Evolutionary conservation across 1,284 basidiomycete species (phyloP), one percentile per base, ranked within the genome.

Genomic region (Lentinula novae-zelandiae): DNA sequence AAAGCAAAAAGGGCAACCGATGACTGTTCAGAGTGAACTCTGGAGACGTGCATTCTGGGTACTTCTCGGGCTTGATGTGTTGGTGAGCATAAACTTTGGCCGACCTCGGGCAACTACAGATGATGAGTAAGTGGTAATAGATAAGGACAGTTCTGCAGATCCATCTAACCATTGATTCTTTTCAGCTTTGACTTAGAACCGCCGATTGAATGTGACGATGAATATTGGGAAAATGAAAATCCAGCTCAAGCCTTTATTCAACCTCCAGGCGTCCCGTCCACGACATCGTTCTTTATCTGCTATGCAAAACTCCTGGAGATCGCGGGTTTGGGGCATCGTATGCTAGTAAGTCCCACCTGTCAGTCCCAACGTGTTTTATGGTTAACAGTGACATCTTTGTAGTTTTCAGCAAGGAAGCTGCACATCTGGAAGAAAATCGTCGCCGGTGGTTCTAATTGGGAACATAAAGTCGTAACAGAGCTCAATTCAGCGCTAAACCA

Each of bases 191-290:
- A 86, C 65, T 71, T 82, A 5, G 80, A 81, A 52, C 76, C 78
- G 31, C 82, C 82, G 1, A 67, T 80, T 2, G 78, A 79, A 17
- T 79, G 85, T 9, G 80, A 84, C 60, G 84, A 87, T 67, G 82
- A 82, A 58, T 82, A 77, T 63, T 83, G 82, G 82, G 72, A 67
- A 17, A 54, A 66, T 62, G 68, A 73, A 0, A 72, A 74, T 38
- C 72, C 70, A 31, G 69, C 73, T 9, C 61, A 66, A 20, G 66
- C 63, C 1, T 73, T 74, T 64, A 66, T 70, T 59, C 73, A 75
- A 64, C 82, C 82, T 1, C 64, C 68, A 3, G 73, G 71, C 7
- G 70, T 71, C 55, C 74, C 76, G 2, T 72, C 76, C 13, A 67
- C 64, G 3, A 69, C 81, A 5, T 62, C 76, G 0, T 76, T 72